Evolutionary conservation across 2,329 filamentous ascomycete species (phyloP).

Genomic region (Trichoderma koningiopsis): DNA sequence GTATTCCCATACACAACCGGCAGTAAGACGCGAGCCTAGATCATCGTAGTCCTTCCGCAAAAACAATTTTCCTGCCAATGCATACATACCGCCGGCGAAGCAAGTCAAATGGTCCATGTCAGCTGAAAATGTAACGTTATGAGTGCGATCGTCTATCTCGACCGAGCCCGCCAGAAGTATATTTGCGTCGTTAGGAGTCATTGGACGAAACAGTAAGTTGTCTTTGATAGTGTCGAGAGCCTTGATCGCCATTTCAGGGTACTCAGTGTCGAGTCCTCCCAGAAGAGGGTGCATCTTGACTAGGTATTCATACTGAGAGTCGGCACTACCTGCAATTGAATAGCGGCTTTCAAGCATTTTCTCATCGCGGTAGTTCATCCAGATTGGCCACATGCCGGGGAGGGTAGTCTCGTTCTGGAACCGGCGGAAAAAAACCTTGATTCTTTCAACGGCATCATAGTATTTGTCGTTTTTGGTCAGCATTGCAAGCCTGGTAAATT

Average conservation of each 20-base stretch:
- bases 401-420: conserved; percentile 67
- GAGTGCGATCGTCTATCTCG: conserved; percentile 34
- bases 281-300: conserved; percentile 64
- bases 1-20: conserved; percentile 60
- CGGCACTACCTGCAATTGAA: conserved; percentile 49
- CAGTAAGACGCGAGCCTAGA: conserved; percentile 51
- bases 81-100: conserved; percentile 72
- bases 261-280: conserved; percentile 64
- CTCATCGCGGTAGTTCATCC: conserved; percentile 62
- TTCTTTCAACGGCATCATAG: conserved; percentile 73
- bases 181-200: conserved; percentile 60
- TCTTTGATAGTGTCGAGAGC: conserved; percentile 64
- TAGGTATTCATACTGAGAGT: conserved; percentile 61
- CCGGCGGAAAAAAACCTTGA: conserved; percentile 67
- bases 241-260: conserved; percentile 64
- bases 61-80: conserved; percentile 48
- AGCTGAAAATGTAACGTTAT: conserved; percentile 35
- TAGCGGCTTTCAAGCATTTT: conserved; percentile 45
- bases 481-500: conserved; percentile 75
- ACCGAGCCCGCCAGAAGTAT: conserved; percentile 60
- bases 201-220: conserved; percentile 68
- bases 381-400: conserved; percentile 72
- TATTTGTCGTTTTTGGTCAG: conserved; percentile 72
- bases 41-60: no score
- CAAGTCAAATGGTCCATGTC: conserved; percentile 65